Base-by-base conservation (phyloP, 257 asterid species). In the Solanum etuberosum region DNA sequence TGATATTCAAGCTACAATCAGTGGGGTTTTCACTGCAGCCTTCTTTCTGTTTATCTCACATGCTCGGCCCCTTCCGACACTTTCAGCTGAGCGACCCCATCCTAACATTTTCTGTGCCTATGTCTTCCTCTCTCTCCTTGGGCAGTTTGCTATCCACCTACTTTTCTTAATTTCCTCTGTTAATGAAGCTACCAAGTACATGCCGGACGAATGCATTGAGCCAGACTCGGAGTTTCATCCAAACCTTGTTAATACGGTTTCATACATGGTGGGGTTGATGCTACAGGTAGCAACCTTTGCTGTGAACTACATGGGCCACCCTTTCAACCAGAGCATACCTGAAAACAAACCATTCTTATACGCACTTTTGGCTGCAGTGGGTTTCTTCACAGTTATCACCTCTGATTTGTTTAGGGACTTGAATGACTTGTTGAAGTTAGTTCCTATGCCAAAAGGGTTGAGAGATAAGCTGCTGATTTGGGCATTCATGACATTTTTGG, bases 211-310 rank as follows among this genome's bases (percentile, higher is more conserved):
- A 87, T 97, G 99, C 88, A 93, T 95, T 29, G 99, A 97, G 87
- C 99, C 99, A 1, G 99, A 97, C 94, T 93, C 98, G 1, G 88
- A 88, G 21, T 97, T 97, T 72, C 99, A 94, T 48, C 99, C 99
- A 51, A 97, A 95, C 88, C 96, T 97, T 5, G 99, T 97, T 90
- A 97, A 97, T 29, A 97, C 99, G 0, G 99, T 97, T 80, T 97
- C 99, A 1, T 97, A 97, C 92, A 97, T 97, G 99, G 99, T 95
- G 70, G 94, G 98, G 38, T 85, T 97, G 98, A 97, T 97, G 98
- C 94, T 97, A 32, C 99, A 97, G 90, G 99, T 97, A 31, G 99
- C 99, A 51, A 97, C 99, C 11, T 97, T 97, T 89, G 98, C 99
- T 16, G 99, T 97, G 89, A 97, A 97, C 93, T 97, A 97, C 84